Percentiles rank a stretch among this genome's conserved stretches.
phyloP scores from a whole-genome alignment of 495 filamentous ascomycete genomes.

The Echria macrotheca region DNA sequence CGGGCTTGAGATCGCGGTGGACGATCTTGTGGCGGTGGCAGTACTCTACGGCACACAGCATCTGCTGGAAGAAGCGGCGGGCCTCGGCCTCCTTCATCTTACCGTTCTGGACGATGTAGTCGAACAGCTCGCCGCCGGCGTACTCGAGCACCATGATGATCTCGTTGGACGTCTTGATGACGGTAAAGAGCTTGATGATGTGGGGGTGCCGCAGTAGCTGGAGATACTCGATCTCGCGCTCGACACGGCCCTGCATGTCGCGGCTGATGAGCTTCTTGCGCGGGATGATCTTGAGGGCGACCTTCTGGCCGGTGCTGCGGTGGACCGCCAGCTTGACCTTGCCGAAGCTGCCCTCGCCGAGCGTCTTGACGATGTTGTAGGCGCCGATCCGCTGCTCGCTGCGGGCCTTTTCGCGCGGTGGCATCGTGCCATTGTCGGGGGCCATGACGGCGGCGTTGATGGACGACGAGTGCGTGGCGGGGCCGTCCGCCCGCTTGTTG shows the following conservation, averaged over 20 bases:
- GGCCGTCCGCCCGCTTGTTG: constrained; percentile 28
- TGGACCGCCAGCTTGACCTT: constrained; percentile 97
- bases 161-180: constrained; percentile 86
- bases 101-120: constrained; percentile 90
- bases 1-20: constrained; percentile 93
- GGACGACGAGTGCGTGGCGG: constrained; percentile 20
- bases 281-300: constrained; percentile 95
- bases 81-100: constrained; percentile 85
- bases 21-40: constrained; percentile 99
- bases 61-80: constrained; percentile 96
- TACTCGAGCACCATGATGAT: constrained; percentile 99
- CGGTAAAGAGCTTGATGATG: constrained; percentile 98
- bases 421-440: constrained; percentile 17
- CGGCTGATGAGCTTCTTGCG: constrained; percentile 89
- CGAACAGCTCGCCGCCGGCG: constrained; percentile 92
- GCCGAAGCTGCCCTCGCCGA: constrained; percentile 95
- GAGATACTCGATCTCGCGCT: constrained; percentile 96
- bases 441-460: constrained; percentile 27
- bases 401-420: constrained; percentile 42
- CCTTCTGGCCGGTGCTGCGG: constrained; percentile 82
- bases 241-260: constrained; percentile 95
- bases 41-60: constrained; percentile 98
- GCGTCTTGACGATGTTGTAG: constrained; percentile 82
- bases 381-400: constrained; percentile 78
- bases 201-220: constrained; percentile 94